Evolutionary conservation across 768 basidiomycete species (phyloP).

Genomic region (Leccinum variicolor): DNA sequence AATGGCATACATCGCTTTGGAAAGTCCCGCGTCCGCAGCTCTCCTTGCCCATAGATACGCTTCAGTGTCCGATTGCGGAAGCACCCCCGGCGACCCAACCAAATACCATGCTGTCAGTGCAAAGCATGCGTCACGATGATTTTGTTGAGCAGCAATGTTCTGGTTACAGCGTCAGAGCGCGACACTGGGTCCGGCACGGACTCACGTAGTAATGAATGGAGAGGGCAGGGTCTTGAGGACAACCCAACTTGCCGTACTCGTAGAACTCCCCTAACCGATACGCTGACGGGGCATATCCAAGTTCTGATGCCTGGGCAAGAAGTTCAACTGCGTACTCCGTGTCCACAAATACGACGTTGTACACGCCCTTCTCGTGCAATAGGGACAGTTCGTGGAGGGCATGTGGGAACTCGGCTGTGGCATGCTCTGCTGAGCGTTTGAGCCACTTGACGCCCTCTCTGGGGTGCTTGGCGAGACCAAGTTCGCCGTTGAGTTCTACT

Average conservation of each 20-base stretch:
- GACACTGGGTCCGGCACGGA: conserved; percentile 16
- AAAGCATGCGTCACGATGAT: conserved; percentile 95
- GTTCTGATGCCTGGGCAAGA: conserved; percentile 90
- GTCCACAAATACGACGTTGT: conserved; percentile 97
- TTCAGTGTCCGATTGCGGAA: conserved; percentile 98
- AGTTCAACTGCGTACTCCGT: conserved; percentile 93
- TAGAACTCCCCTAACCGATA: conserved; percentile 97
- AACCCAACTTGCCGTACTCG: conserved; percentile 98
- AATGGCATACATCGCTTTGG: conserved; percentile 96
- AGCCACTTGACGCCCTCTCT: conserved; percentile 99
- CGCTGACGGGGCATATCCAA: conserved; percentile 95
- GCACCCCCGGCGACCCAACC: conserved; percentile 94
- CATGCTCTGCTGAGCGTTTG: conserved; percentile 92
- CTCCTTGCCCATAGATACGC: conserved; percentile 97
- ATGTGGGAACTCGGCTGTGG: conserved; percentile 94
- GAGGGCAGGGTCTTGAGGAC: conserved; percentile 93
- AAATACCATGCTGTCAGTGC: conserved; percentile 99
- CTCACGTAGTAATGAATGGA: conserved; percentile 98
- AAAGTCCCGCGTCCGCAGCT: conserved; percentile 87
- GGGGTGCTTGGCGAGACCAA: conserved; percentile 79
- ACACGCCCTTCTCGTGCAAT: conserved; percentile 94
- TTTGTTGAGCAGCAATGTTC: conserved; percentile 98
- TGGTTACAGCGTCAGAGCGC: conserved; percentile 30
- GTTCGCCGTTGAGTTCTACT: conserved; percentile 93
- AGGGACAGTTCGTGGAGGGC: conserved; percentile 93